Evolutionary conservation across 495 filamentous ascomycete genomes (phyloP), one percentile per base, ranked within the genome.

Genomic region (Penicillium salamii): DNA sequence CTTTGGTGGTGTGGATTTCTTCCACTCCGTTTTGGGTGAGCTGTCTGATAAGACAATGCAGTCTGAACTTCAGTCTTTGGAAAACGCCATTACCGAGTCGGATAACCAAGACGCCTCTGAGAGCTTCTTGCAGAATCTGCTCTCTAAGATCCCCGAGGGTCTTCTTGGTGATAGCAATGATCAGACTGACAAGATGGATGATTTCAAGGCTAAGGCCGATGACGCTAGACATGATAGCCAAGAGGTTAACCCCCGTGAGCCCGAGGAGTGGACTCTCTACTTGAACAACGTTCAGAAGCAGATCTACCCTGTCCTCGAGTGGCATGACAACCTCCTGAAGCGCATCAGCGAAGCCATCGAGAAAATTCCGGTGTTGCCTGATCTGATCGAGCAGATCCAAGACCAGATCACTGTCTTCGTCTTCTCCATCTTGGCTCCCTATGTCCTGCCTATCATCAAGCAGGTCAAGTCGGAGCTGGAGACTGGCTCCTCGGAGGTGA

Each of bases 21-120:
- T 93, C 18, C 90, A 95, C 69, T 91, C 87, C 2, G 91, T 96
- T 17, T 82, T 90, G 39, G 91, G 91, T 39, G 90, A 96, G 70
- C 75, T 95, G 48, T 86, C 84, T 17, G 91, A 96, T 63, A 95
- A 95, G 69, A 79, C 87, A 49, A 89, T 81, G 32, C 91, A 96
- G 65, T 89, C 85, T 29, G 91, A 96, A 63, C 78, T 96, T 34
- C 78, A 90, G 61, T 81, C 87, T 19, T 81, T 96, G 29, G 88
- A 95, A 66, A 83, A 81, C 15, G 86, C 85, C 7, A 85, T 96
- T 26, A 45, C 80, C 34, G 69, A 84, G 29, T 81, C 80, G 14
- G 59, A 79, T 14, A 77, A 67, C 12, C 58, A 60, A 1, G 58
- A 73, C 42, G 59, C 71, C 8, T 74, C 78, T 8, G 80, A 80